Evolutionary conservation across 495 filamentous ascomycete genomes (phyloP), one percentile per base, ranked within the genome.

Genomic region (Podospora pseudopauciseta): DNA sequence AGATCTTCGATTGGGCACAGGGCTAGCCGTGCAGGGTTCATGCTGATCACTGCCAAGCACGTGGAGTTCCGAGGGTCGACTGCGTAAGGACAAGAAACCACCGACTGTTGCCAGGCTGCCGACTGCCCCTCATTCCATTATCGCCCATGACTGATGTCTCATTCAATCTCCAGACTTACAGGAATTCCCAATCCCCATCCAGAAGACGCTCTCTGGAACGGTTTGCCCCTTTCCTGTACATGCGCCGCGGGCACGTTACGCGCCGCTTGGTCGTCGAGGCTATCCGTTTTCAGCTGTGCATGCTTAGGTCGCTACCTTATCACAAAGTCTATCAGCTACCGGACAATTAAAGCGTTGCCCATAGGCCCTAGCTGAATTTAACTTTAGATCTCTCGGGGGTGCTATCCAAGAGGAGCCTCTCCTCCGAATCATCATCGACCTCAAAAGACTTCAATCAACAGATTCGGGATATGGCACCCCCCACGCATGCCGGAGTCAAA

Each of bases 31-130:
- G 39, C 39, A 49, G 7, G 39, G 39, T 18, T 27, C 13, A 13
- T 61, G 32, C 19, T 63, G 61, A 63, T 63, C 61, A 63, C 28
- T 32, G 61, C 61, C 61, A 63, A 63, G 61, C 15, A 39, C 61
- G 61, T 59, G 56, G 56, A 27, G 19, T 20, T 63, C 28, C 59
- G 61, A 49, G 61, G n/a, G 61, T n/a, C 39, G 6, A 49, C 13
- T 23, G 23, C 23, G 23, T 23, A 1, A 23, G 23, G 39, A 49
- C 39, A 49, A 49, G 39, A 49, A 49, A 49, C 39, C 7, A 16
- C 39, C 7, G 9, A 49, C 39, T 16, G 15, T 1, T 49, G 7
- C 39, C 39, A 11, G 3, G 39, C 39, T 49, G 39, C 39, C 39
- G 39, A 49, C 39, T 49, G 39, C 39, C 39, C 39, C 39, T 49